A percentile compares a stretch with the other conserved stretches of the same genome.
Conservation (phyloP, 1,139 yeast genomes). For the Saccharomyces pastorianus region DNA sequence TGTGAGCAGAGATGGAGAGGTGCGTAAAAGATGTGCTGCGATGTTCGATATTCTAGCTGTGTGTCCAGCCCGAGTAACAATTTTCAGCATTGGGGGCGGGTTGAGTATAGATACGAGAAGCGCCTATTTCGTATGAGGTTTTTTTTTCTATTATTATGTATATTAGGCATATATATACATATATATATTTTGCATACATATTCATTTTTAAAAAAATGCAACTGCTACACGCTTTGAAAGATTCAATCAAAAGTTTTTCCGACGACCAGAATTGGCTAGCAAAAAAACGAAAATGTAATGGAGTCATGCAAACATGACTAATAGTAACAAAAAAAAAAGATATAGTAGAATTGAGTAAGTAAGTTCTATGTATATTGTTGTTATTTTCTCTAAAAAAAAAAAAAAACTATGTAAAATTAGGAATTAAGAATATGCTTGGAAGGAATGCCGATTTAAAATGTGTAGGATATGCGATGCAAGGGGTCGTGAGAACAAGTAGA, state of each 20-base stretch:
- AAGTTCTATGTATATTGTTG: not conserved
- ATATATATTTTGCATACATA: not conserved
- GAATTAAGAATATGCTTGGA: not conserved
- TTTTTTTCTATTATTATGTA: not conserved
- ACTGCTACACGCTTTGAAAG: not conserved
- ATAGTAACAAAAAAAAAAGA: not conserved
- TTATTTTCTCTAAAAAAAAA: not conserved
- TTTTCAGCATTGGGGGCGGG: not conserved
- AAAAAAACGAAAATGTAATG: not conserved
- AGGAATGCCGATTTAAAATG: not conserved
- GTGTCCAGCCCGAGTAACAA: not conserved
- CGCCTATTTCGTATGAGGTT: not conserved
- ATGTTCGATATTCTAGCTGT: not conserved
- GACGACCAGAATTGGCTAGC: not conserved
- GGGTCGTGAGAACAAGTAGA: not conserved
- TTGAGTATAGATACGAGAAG: not conserved
- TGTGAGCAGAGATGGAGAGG: not conserved
- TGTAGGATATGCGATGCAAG: slow-evolving; percentile 1
- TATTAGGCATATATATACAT: not conserved
- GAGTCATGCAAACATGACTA: slow-evolving; percentile 1
- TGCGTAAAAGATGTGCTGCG: not conserved
- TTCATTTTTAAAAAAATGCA: not conserved
- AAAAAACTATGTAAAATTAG: not conserved
- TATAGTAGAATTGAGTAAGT: not conserved
- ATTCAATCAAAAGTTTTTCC: not conserved